Base-by-base conservation (phyloP, 805 yeast species). In the Ogataea minuta region DNA sequence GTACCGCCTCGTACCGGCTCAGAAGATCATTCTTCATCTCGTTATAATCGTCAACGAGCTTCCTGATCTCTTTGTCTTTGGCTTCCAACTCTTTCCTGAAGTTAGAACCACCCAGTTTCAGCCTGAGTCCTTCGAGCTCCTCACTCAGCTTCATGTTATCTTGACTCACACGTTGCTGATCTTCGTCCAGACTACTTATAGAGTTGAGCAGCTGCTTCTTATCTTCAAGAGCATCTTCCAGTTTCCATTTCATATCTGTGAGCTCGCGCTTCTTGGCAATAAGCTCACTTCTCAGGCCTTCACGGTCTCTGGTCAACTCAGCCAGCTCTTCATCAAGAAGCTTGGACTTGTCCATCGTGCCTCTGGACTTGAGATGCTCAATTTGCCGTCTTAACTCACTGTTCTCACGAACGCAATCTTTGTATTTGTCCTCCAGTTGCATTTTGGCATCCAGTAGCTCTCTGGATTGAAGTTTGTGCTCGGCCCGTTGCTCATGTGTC, bases 361-460 rank as follows among this genome's bases (percentile, higher is more conserved):
- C 38, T 3, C 20, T 15, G 2, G 28, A 27, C 6, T 31, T 36
- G 4, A 33, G 11, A 12, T 39, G 48, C 34, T 66, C 65, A 39
- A 64, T 54, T 19, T 62, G 67, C 6, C 59, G 60, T 41, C 61
- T 63, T 28, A 65, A 30, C 14, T 59, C 59, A 10, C 64, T 66
- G 28, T 64, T 55, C 19, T 75, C 79, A 15, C 59, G 49, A 38
- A 62, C 62, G 14, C 68, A 43, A 15, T 63, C 45, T 23, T 64
- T 63, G 24, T 68, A 53, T 34, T 66, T 60, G 9, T 64, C 60
- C 39, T 73, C 76, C 39, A 65, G 60, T 5, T 56, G 57, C 4
- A 63, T 45, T 39, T 67, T 70, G 1, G 63, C 55, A 46, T 51
- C 67, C 42, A 64, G 27, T 23, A 68, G 43, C 34, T 67, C 68